These are phyloP conservation scores for Iodosphaeria phyllophila DNA, from an alignment of 2,329 filamentous ascomycete genomes.

Conservation along the genomic window DNA sequence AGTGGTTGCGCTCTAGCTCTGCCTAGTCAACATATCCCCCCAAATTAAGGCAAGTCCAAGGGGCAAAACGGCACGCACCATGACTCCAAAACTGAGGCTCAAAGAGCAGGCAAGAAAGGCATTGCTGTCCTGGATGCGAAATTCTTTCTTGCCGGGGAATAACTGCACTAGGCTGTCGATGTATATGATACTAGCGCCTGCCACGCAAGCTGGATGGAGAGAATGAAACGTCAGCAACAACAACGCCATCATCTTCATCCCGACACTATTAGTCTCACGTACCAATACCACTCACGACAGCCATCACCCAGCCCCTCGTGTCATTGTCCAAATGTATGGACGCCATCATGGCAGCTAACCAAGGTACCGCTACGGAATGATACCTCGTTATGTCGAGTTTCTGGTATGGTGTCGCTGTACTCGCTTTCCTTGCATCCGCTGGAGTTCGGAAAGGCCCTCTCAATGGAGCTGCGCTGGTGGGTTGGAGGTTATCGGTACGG, in stretches of 20 bases:
- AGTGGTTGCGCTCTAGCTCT: too few relatives aligned
- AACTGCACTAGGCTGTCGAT: slow-evolving; percentile 60
- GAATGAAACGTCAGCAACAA: slow-evolving; percentile 6
- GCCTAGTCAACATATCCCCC: too few relatives aligned
- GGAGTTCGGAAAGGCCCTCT: too few relatives aligned
- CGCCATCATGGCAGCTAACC: too few relatives aligned
- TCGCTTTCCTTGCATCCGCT: too few relatives aligned
- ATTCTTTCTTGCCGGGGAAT: slow-evolving; percentile 56
- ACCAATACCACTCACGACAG: slow-evolving; percentile 60
- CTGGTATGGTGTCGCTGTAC: too few relatives aligned
- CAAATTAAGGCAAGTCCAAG: too few relatives aligned
- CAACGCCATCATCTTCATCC: too few relatives aligned
- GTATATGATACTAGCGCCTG: slow-evolving; percentile 72
- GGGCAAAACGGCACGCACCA: slow-evolving; percentile 49
- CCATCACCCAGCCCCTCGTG: slow-evolving; percentile 86
- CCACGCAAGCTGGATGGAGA: slow-evolving; percentile 33
- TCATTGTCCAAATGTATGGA: slow-evolving; percentile 52
- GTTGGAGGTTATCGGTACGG: too few relatives aligned
- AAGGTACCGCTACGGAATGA: too few relatives aligned
- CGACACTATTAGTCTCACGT: slow-evolving; percentile 16
- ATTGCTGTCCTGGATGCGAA: slow-evolving; percentile 79
- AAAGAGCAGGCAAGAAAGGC: slow-evolving; percentile 73
- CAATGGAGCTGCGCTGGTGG: too few relatives aligned
- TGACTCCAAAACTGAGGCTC: slow-evolving; percentile 87
- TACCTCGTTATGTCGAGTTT: too few relatives aligned